phyloP scores from a whole-genome alignment of 768 basidiomycete genomes.

The Xerocomus potaroensis region DNA sequence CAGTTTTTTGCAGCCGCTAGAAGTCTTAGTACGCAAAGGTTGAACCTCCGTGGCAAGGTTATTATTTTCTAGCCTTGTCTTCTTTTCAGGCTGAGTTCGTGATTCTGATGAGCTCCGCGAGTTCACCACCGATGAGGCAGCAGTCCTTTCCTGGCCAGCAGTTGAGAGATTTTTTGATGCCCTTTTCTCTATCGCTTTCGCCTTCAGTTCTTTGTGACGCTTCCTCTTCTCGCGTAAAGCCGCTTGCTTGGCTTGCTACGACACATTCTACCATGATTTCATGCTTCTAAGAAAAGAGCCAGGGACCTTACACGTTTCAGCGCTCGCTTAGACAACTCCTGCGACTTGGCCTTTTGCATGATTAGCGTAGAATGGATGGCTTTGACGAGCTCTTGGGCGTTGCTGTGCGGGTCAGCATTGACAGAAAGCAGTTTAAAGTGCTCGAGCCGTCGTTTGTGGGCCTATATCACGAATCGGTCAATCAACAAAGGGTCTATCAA shows the following conservation, averaged over 20 bases:
- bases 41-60: slow-evolving; percentile 1
- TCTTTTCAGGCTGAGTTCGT: slow-evolving; percentile 12
- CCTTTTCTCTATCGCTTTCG: slow-evolving; percentile 38
- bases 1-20: background rate
- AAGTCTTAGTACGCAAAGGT: background rate
- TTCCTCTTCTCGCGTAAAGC: slow-evolving; percentile 45
- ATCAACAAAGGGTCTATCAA: background rate
- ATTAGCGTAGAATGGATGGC: slow-evolving; percentile 6
- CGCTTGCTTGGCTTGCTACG: slow-evolving; percentile 45
- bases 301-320: slow-evolving; percentile 62
- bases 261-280: background rate
- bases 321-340: slow-evolving; percentile 51
- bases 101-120: background rate
- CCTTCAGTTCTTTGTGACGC: slow-evolving; percentile 43
- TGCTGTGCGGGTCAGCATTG: slow-evolving; percentile 37
- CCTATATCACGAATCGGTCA: slow-evolving; percentile 35
- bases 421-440: slow-evolving; percentile 44
- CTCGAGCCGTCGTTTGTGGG: slow-evolving; percentile 57
- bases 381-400: slow-evolving; percentile 44
- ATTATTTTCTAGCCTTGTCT: slow-evolving; percentile 10
- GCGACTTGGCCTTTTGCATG: slow-evolving; percentile 4
- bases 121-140: background rate
- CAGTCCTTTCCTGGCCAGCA: background rate
- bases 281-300: background rate
- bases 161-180: slow-evolving; percentile 3